Conservation (phyloP, 2,329 filamentous ascomycete genomes). For the Colletotrichum eleusines region DNA sequence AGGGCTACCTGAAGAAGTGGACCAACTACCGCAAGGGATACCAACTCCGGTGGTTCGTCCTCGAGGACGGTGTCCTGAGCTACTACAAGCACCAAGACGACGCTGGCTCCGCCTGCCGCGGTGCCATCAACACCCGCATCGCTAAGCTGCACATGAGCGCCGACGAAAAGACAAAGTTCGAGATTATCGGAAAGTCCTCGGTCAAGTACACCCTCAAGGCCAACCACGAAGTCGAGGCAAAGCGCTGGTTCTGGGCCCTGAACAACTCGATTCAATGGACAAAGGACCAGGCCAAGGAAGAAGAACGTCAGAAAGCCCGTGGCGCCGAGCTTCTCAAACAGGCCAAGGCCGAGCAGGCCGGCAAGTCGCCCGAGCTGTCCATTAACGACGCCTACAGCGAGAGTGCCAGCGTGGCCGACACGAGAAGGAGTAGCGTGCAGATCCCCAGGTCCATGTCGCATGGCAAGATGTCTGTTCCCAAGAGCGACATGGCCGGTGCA, state of each 20-base stretch:
- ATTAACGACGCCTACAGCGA: constrained; percentile 63
- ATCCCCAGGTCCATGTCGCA: constrained; percentile 56
- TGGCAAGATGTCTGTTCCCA: constrained; percentile 48
- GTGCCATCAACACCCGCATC: constrained; percentile 99
- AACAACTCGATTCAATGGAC: constrained; percentile 99
- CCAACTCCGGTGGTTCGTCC: constrained; percentile 96
- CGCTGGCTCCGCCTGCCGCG: constrained; percentile 93
- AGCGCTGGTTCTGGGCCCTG: constrained; percentile 98
- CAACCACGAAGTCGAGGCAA: constrained; percentile 97
- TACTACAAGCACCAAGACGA: constrained; percentile 99
- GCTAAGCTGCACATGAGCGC: constrained; percentile 95
- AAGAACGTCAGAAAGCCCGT: constrained; percentile 80
- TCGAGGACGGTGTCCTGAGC: constrained; percentile 96
- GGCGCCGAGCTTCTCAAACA: constrained; percentile 82
- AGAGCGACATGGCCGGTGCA: constrained; percentile 52
- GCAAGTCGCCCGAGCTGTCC: constrained; percentile 61
- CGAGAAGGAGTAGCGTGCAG: constrained; percentile 58
- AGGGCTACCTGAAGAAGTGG: constrained; percentile 99
- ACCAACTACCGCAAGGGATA: constrained; percentile 98
- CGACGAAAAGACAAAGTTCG: constrained; percentile 97
- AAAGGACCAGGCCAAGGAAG: constrained; percentile 95
- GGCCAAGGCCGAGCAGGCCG: constrained; percentile 80
- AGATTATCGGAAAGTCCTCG: constrained; percentile 97
- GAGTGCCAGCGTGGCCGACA: constrained; percentile 63
- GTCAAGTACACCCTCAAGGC: constrained; percentile 99